phyloP scores from a whole-genome alignment of 1,284 basidiomycete genomes.

The Mycena citricolor region DNA sequence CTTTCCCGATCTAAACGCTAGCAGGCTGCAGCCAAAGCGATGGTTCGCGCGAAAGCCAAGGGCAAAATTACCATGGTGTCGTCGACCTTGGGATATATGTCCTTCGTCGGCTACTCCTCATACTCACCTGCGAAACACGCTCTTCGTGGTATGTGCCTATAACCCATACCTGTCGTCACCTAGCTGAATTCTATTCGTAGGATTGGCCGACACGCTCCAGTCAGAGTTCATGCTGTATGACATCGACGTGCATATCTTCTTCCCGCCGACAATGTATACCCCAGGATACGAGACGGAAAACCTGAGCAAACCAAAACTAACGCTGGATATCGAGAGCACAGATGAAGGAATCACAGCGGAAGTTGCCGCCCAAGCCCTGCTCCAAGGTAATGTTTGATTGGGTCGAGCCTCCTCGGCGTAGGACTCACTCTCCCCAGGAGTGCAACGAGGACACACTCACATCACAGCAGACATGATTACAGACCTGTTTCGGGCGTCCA shows the following conservation, averaged over 20 bases:
- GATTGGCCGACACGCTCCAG: slow-evolving; percentile 83
- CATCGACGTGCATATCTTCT: slow-evolving; percentile 83
- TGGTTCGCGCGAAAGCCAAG: slow-evolving; percentile 56
- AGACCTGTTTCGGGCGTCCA: slow-evolving; percentile 66
- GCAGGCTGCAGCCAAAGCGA: slow-evolving; percentile 69
- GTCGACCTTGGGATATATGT: slow-evolving; percentile 81
- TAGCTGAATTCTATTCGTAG: slow-evolving; percentile 65
- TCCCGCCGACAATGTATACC: slow-evolving; percentile 83
- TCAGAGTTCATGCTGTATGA: slow-evolving; percentile 81
- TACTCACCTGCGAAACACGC: slow-evolving; percentile 93
- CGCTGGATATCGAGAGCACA: slow-evolving; percentile 77
- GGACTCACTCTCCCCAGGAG: slow-evolving; percentile 46
- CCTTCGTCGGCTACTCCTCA: slow-evolving; percentile 79
- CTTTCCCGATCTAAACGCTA: slow-evolving; percentile 2
- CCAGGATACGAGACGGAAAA: slow-evolving; percentile 84
- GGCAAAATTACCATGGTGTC: slow-evolving; percentile 82
- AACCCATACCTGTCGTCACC: slow-evolving; percentile 46
- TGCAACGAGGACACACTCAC: slow-evolving; percentile 72
- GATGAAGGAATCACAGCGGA: slow-evolving; percentile 73
- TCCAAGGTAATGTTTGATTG: slow-evolving; percentile 70
- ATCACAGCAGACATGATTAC: slow-evolving; percentile 76
- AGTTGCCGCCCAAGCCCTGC: slow-evolving; percentile 59
- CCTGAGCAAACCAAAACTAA: slow-evolving; percentile 78
- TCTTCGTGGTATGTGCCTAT: slow-evolving; percentile 62
- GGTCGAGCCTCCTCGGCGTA: too few relatives aligned